phyloP scores from a whole-genome alignment of 257 asterid genomes.

The Handroanthus guayacan region DNA sequence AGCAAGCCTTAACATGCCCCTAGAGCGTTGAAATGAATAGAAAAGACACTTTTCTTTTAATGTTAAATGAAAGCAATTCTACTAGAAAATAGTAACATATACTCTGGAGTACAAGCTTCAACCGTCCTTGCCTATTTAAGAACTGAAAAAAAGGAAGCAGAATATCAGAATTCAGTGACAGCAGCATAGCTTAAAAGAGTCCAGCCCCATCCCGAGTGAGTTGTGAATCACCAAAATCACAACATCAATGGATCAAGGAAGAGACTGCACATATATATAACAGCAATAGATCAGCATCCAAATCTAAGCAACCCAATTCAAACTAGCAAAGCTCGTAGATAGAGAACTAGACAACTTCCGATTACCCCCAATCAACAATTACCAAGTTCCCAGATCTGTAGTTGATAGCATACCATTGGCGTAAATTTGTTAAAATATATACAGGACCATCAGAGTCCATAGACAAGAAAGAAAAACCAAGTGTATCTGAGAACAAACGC shows the following conservation, averaged over 20 bases:
- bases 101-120: conserved; percentile 19
- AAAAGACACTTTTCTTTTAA: not conserved
- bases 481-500: conserved; percentile 22
- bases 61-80: conserved; percentile 2
- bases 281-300: conserved; percentile 38
- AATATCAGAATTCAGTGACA: conserved; percentile 11
- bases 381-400: conserved; percentile 45
- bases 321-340: conserved; percentile 27
- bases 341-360: conserved; percentile 38
- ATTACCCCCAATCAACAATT: conserved; percentile 38
- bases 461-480: conserved; percentile 29
- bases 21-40: not conserved
- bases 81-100: not conserved
- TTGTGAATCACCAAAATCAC: conserved; percentile 29
- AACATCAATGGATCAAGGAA: conserved; percentile 39
- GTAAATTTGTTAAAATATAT: conserved; percentile 36
- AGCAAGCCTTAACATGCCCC: conserved; percentile 9
- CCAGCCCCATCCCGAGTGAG: conserved; percentile 32
- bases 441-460: conserved; percentile 43
- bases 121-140: not conserved
- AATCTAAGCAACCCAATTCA: conserved; percentile 31
- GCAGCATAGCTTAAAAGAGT: conserved; percentile 14
- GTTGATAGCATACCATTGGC: conserved; percentile 49
- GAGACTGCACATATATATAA: conserved; percentile 47
- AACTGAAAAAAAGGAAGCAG: not conserved